Evolutionary conservation across 139 green algal genomes (phyloP).

Genomic region (Penium margaritaceum): DNA sequence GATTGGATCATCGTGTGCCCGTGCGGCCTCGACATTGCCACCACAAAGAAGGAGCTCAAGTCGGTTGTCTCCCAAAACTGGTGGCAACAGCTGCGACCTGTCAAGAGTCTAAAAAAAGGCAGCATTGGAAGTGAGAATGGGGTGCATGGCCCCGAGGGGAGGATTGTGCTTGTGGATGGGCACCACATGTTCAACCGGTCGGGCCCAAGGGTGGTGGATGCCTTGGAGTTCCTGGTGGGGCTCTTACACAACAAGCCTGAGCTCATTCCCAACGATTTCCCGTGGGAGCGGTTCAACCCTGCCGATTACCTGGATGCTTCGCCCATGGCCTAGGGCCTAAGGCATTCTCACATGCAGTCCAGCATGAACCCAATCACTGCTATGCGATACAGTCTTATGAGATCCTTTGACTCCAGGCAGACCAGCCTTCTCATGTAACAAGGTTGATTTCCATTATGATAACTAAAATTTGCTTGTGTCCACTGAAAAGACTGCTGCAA

Average conservation of each 20-base stretch:
- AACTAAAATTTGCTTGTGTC: no score
- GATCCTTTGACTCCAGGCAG: no score
- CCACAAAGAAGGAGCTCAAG: constrained; percentile 41
- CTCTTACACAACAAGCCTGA: constrained; percentile 59
- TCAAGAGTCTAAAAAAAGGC: no score
- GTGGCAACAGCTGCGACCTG: constrained; percentile 58
- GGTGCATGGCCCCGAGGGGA: no score
- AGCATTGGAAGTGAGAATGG: no score
- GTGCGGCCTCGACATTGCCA: constrained; percentile 63
- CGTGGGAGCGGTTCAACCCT: constrained; percentile 54
- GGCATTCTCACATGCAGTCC: no score
- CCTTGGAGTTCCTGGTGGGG: constrained; percentile 70
- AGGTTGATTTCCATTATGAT: no score
- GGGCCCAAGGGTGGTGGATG: constrained; percentile 70
- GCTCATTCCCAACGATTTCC: constrained; percentile 58
- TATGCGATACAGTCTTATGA: no score
- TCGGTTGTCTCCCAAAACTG: constrained; percentile 29
- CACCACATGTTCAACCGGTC: constrained; percentile 76
- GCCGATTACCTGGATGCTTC: no score
- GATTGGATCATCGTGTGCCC: constrained; percentile 72
- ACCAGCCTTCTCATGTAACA: no score
- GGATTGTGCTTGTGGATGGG: constrained; percentile 72
- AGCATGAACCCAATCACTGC: neutral
- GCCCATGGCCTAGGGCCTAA: no score
- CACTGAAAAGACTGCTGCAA: no score